These are phyloP conservation scores for Fusarium sp. DNA, from an alignment of 2,329 filamentous ascomycete genomes.

Conservation along the genomic window DNA sequence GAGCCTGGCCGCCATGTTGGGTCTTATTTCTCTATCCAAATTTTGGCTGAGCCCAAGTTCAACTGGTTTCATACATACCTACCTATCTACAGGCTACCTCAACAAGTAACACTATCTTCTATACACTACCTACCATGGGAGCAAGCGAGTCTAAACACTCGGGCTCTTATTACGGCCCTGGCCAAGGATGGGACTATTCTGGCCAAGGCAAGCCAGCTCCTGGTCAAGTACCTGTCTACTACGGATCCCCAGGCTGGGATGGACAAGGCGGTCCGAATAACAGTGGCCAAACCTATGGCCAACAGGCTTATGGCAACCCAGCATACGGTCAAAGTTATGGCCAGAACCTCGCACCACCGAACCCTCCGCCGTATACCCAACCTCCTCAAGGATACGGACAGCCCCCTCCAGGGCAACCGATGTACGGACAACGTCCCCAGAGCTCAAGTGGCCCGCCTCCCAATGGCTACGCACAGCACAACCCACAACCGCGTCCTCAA, in stretches of 20 bases:
- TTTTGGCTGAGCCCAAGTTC: background rate
- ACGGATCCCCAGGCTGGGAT: background rate
- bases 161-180: background rate
- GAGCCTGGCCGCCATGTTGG: background rate
- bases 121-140: constrained; percentile 5
- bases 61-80: background rate
- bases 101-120: background rate
- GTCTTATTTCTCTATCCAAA: background rate
- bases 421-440: background rate
- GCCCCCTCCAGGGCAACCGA: background rate
- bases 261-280: background rate
- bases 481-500: background rate
- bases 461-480: background rate
- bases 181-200: background rate
- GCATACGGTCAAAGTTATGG: background rate
- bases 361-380: background rate
- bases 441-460: background rate
- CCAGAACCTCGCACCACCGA: background rate
- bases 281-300: background rate
- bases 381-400: background rate
- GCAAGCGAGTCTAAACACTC: constrained; percentile 1
- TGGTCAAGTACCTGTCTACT: background rate
- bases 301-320: background rate
- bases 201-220: background rate
- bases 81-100: background rate